Evolutionary conservation across 768 basidiomycete genomes (phyloP), one percentile per base, ranked within the genome.

Genomic region (Trametes sanguinea): DNA sequence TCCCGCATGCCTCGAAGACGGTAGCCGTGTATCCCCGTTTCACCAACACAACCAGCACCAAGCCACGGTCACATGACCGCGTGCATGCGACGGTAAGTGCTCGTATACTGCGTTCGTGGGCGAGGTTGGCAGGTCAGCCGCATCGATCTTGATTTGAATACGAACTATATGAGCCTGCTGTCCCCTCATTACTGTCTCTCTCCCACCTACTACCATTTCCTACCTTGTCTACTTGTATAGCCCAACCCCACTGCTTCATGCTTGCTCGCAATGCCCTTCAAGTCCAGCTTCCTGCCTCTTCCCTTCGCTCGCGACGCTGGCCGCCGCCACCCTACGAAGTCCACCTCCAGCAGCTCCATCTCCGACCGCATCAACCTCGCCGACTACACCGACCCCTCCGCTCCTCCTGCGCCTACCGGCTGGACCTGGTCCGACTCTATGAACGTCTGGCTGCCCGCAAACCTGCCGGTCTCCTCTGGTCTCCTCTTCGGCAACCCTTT

Each of bases 361-460:
- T 39, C 56, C 56, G 22, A 51, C 9, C 32, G 8, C 37, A 43
- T 54, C 45, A 32, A 54, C 45, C 60, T 61, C 52, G 40, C 33
- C 53, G 33, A 47, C 39, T 61, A 61, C 53, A 50, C 45, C 33
- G 29, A 61, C 37, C 51, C 51, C 33, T 6, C 40, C 32, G 30
- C 37, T 3, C 53, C 60, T 11, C 60, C 60, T 45, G 16, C 22
- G 17, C 35, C 52, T 16, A 48, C 51, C 45, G 53, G 53, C 46
- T 61, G 60, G 60, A 35, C 53, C 52, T 61, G 60, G 60, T 61
- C 53, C 46, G 60, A 61, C 10, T 50, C 52, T 17, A 61, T 61
- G 60, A 35, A 42, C n/a, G 60, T 61, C 45, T 61, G 60, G 60
- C 52, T 61, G 6, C 60, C 60, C 52, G 46, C 46, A 33, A 46